Conservation (phyloP, 177 flowering plant genomes). For the Vitis hybrid region DNA sequence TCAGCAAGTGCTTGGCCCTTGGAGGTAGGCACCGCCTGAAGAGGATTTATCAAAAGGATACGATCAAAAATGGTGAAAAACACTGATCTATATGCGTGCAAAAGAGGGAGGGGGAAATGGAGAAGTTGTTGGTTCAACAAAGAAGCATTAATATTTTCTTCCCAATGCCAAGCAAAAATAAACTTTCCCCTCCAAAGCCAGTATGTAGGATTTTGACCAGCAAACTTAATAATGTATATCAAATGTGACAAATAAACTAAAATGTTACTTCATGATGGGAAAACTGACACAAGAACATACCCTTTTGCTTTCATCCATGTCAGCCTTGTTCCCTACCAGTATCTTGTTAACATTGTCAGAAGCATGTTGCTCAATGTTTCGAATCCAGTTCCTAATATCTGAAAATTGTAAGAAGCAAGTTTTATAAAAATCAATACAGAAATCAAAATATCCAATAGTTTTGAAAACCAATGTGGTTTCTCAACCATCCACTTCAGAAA, state of each 20-base stretch:
- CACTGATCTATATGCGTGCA: background rate
- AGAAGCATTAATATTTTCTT: too few species aligned
- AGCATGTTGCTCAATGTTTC: constrained; percentile 87
- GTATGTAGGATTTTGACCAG: too few species aligned
- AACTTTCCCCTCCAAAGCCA: too few species aligned
- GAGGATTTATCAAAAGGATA: background rate
- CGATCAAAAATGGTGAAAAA: background rate
- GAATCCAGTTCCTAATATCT: constrained; percentile 88
- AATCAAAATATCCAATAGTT: background rate
- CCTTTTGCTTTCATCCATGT: constrained; percentile 86
- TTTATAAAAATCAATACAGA: background rate
- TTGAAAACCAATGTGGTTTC: background rate
- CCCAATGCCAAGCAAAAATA: too few species aligned
- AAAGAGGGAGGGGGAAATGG: too few species aligned
- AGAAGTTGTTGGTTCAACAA: too few species aligned
- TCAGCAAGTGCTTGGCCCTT: constrained; percentile 84
- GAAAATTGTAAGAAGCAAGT: constrained; percentile 9
- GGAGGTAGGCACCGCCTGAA: constrained; percentile 71
- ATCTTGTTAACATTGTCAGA: constrained; percentile 86
- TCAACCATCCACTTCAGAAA: background rate
- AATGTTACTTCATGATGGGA: background rate
- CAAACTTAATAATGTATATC: too few species aligned
- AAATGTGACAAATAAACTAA: too few species aligned
- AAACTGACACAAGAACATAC: constrained; percentile 27
- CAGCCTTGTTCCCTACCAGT: constrained; percentile 85